Percentiles rank a stretch among this genome's conserved stretches.
Evolutionary conservation across 164 flowering plant genomes (phyloP).

Genomic region (Tetrastigma voinierianum): DNA sequence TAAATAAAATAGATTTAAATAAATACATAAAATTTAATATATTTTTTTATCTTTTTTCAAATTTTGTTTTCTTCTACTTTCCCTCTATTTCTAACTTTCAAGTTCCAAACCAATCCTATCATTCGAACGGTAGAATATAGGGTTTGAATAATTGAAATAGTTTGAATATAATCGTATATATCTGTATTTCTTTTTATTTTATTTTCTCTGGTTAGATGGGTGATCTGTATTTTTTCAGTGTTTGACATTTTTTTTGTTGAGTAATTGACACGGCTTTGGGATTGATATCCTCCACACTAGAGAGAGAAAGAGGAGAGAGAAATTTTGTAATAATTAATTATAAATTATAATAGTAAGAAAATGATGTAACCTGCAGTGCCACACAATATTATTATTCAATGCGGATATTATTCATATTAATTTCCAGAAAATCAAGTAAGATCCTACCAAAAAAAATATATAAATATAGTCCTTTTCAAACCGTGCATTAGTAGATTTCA

Average conservation of each 20-base stretch:
- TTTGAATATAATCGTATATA: background rate
- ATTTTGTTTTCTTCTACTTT: too few relatives aligned
- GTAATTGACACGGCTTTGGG: conserved; percentile 36
- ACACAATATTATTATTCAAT: too few relatives aligned
- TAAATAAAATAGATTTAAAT: too few relatives aligned
- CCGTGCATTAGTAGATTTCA: too few relatives aligned
- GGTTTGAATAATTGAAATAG: background rate
- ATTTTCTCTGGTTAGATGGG: conserved; percentile 20
- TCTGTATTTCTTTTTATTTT: background rate
- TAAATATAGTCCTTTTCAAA: too few relatives aligned
- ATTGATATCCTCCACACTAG: conserved; percentile 12
- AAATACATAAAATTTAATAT: too few relatives aligned
- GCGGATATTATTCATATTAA: too few relatives aligned
- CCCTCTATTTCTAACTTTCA: too few relatives aligned
- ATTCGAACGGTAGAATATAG: background rate
- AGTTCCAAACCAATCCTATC: too few relatives aligned
- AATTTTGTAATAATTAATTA: background rate
- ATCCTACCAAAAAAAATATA: too few relatives aligned
- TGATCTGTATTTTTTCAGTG: conserved; percentile 11
- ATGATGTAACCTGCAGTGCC: background rate
- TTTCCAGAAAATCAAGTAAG: too few relatives aligned
- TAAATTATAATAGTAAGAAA: background rate
- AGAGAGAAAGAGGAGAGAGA: conserved; percentile 1
- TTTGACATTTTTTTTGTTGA: conserved; percentile 23
- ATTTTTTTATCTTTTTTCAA: too few relatives aligned